phyloP scores from a whole-genome alignment of 2,329 filamentous ascomycete genomes.

The Apiospora koreana region DNA sequence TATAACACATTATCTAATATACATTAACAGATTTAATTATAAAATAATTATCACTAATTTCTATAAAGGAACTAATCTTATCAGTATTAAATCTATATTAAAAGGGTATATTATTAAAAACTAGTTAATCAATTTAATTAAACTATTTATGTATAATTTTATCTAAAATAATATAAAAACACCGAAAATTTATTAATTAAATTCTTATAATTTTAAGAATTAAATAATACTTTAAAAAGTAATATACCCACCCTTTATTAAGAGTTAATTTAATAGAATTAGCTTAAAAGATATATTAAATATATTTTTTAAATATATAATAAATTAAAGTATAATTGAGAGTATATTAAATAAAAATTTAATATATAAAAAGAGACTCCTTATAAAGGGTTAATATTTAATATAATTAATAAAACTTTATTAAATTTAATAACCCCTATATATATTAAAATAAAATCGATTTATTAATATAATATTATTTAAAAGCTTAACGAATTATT shows the following conservation, averaged over 20 bases:
- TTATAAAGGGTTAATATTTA: too few species aligned
- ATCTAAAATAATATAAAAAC: background rate
- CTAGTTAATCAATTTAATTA: background rate
- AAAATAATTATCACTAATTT: background rate
- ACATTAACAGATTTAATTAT: background rate
- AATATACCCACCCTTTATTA: background rate
- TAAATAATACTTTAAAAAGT: background rate
- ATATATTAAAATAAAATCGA: too few species aligned
- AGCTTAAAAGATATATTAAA: background rate
- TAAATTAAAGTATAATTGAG: background rate
- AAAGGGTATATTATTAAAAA: background rate
- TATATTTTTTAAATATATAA: background rate
- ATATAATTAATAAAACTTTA: too few species aligned
- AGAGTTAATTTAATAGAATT: background rate
- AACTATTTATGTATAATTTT: background rate
- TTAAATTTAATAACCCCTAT: too few species aligned
- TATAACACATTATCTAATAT: background rate
- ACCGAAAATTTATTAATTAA: background rate
- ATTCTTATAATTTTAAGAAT: background rate
- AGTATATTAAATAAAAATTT: too few species aligned
- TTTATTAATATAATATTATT: too few species aligned
- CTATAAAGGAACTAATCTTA: background rate
- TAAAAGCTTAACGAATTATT: too few species aligned
- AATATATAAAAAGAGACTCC: too few species aligned
- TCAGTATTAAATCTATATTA: background rate